Evolutionary conservation across 23 red algal species (phyloP), one percentile per base, ranked within the genome.

Genomic region (Gracilariopsis chorda): DNA sequence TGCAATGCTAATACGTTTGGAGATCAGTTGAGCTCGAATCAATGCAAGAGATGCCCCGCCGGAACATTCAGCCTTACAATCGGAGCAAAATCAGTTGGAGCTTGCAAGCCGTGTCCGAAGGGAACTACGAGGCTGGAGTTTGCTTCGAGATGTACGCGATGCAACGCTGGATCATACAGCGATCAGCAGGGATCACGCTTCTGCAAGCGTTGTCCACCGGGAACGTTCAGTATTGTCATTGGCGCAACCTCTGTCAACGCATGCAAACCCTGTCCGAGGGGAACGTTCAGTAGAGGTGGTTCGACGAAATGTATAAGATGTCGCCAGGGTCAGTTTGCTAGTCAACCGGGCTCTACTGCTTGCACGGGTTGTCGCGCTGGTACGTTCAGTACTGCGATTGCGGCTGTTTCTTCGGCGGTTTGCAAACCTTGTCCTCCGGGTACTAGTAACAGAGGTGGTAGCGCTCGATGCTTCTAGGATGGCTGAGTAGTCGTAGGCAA

Each of bases 351-450:
- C 19, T 80, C 76, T 39, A 53, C 76, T 0, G 33, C 70, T 30
- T 89, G 85, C 21, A 60, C 65, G 42, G 34, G 34, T 4, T 89
- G 85, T 34, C 65, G 49, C 0, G 69, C 53, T 23, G 85, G 85
- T 41, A 73, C 65, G 21, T 89, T 77, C 46, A 48, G 69, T 65
- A 49, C 24, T 46, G 37, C 44, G 20, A 58, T 51, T 7, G 85
- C 68, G 11, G 85, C 85, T 53, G 59, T 60, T n/a, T 45, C 85
- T 1, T 40, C 40, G 28, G 49, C 61, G 12, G 72, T 78, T 10
- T 89, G 85, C 67, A 89, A 40, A 16, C 45, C 69, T 65, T 89
- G 85, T 37, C 85, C 85, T 19, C 25, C 43, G 9, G 85, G 85
- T 46, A 78, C 85, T 11, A 89, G 48, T 21, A 89, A 69, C 33